Evolutionary conservation across 176 grass and related monocot species (phyloP), one percentile per base, ranked within the genome.

Genomic region (Rhynchospora tenuis): DNA sequence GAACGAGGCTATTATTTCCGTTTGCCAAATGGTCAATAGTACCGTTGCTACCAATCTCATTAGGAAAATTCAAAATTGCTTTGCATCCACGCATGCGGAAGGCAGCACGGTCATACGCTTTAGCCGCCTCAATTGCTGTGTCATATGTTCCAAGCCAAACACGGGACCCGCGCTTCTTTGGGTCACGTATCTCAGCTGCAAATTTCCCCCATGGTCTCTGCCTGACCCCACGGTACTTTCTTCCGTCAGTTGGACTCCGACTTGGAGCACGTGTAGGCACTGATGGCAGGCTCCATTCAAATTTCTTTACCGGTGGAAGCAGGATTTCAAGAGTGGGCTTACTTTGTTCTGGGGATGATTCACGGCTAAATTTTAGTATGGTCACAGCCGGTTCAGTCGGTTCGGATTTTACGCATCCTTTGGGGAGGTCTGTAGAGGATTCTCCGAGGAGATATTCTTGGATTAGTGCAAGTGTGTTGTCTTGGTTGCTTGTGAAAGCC

Each of bases 181-280:
- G 89, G 57, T 98, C 95, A 27, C 95, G 90, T 88, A 98, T 98
- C 95, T 98, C 95, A 17, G 95, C 90, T 38, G 92, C 92, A 56
- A 87, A 98, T 80, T 93, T 93, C 0, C 95, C 95, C 95, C 95
- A 98, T 7, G 90, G 90, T 6, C 88, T 82, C 88, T 85, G 90
- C 78, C 93, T 74, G 11, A 90, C 93, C 10, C 90, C 93, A 12
- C 89, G 92, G 83, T 94, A 94, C 85, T 90, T 94, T 69, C 83
- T 86, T 74, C 68, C 88, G 65, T 91, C 89, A 0, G 68, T 86
- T 11, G 64, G 59, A 0, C 1, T 84, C 5, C 0, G 33, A 6
- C 43, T 66, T 2, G 6, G 20, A 0, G 50, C 27, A 14, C 79
- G 29, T 1, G 22, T 67, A 16, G 20, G 24, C 4, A 73, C 17